Percentiles rank a stretch among this genome's conserved stretches.
phyloP scores from a whole-genome alignment of 148 eudicot genomes.

The Rhododendron williamsianum region DNA sequence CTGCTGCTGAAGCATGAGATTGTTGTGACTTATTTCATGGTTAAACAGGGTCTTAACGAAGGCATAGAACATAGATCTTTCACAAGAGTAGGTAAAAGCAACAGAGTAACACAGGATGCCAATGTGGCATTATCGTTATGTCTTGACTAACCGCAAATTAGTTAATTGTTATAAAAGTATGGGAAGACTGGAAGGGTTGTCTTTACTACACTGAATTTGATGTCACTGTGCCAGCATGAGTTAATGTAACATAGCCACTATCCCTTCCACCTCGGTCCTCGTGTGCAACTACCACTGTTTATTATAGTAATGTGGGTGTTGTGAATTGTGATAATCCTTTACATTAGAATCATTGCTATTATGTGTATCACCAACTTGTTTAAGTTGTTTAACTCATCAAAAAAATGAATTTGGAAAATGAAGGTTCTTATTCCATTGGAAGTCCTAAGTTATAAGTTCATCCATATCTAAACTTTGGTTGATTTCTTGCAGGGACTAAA shows the following conservation, averaged over 20 bases:
- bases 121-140: neutral
- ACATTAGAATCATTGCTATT: neutral
- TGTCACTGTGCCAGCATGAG: neutral
- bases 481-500: conserved; percentile 53
- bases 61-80: neutral
- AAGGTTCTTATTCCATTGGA: neutral
- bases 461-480: neutral
- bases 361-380: neutral
- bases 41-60: neutral
- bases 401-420: neutral
- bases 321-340: neutral
- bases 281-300: neutral
- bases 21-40: neutral
- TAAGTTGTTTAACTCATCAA: neutral
- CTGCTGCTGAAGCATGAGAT: neutral
- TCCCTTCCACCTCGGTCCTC: neutral
- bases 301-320: neutral
- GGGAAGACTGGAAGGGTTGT: neutral
- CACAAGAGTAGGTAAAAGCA: neutral
- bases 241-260: neutral
- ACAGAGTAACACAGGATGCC: neutral
- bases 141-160: neutral
- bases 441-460: neutral
- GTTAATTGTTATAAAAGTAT: neutral
- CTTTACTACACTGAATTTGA: neutral